A percentile compares a stretch with the other conserved stretches of the same genome.
Conservation (phyloP, 331 rosid genomes). For the Quercus lobata region DNA sequence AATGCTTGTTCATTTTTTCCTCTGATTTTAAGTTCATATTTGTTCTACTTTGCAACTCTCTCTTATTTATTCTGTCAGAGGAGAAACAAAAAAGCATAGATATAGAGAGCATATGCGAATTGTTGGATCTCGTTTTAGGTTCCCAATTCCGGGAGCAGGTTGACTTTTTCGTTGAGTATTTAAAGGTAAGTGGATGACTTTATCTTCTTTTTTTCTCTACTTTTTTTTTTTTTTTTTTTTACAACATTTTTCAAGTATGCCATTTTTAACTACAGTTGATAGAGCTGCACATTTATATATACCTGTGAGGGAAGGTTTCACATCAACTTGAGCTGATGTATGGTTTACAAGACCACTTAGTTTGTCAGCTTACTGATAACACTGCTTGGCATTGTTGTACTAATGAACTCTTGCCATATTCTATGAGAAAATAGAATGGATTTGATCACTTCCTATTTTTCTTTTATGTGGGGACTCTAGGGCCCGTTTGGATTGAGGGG, state of each 20-base stretch:
- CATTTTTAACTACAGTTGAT: not conserved
- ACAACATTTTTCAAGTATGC: not conserved
- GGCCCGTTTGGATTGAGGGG: no score
- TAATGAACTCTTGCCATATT: not conserved
- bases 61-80: conserved; percentile 49
- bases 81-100: conserved; percentile 97
- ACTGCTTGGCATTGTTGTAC: not conserved
- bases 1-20: not conserved
- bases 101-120: conserved; percentile 77
- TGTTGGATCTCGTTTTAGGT: conserved; percentile 70
- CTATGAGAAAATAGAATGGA: not conserved
- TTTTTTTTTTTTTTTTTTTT: not conserved
- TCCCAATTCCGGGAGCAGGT: conserved; percentile 70
- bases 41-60: conserved; percentile 8
- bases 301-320: not conserved
- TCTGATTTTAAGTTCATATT: not conserved
- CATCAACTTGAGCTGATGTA: not conserved
- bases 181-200: conserved; percentile 56
- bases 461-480: not conserved
- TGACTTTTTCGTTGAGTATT: conserved; percentile 65
- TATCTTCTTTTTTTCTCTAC: not conserved
- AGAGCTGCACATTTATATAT: not conserved
- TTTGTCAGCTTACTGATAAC: not conserved
- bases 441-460: not conserved
- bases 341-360: not conserved